Conservation (phyloP, 441 rosid genomes). For the Arabidopsis lyrata region DNA sequence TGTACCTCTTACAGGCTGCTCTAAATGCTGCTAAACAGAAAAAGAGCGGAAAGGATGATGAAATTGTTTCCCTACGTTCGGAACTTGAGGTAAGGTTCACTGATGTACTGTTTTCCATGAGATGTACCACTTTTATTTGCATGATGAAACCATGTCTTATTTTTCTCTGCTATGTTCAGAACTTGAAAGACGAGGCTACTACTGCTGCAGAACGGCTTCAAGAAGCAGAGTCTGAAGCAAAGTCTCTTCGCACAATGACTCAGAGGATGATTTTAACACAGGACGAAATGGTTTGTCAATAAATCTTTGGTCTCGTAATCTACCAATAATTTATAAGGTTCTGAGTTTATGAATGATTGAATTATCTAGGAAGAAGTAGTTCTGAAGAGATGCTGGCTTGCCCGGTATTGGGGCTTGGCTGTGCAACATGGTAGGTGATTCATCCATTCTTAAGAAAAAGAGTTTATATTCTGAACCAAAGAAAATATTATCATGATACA, state of each 20-base stretch:
- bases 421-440: constrained; percentile 76
- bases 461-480: constrained; percentile 10
- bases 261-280: constrained; percentile 95
- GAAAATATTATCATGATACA: constrained; percentile 10
- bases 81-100: constrained; percentile 71
- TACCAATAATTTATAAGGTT: constrained; percentile 26
- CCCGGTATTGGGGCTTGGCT: constrained; percentile 97
- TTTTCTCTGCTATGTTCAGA: constrained; percentile 53
- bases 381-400: constrained; percentile 99
- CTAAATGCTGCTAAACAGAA: constrained; percentile 80
- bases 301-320: constrained; percentile 30
- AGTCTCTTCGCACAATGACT: constrained; percentile 76
- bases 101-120: constrained; percentile 23
- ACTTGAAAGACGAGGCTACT: constrained; percentile 71
- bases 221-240: constrained; percentile 89
- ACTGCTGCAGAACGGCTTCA: constrained; percentile 64
- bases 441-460: constrained; percentile 9
- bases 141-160: constrained; percentile 34
- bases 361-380: constrained; percentile 92
- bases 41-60: constrained; percentile 76
- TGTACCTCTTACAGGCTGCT: constrained; percentile 66
- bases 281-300: constrained; percentile 87
- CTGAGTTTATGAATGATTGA: constrained; percentile 35
- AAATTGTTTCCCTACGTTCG: constrained; percentile 68
- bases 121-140: constrained; percentile 28